Evolutionary conservation across 129 eudicot species (phyloP).

Genomic region (Apium graveolens): DNA sequence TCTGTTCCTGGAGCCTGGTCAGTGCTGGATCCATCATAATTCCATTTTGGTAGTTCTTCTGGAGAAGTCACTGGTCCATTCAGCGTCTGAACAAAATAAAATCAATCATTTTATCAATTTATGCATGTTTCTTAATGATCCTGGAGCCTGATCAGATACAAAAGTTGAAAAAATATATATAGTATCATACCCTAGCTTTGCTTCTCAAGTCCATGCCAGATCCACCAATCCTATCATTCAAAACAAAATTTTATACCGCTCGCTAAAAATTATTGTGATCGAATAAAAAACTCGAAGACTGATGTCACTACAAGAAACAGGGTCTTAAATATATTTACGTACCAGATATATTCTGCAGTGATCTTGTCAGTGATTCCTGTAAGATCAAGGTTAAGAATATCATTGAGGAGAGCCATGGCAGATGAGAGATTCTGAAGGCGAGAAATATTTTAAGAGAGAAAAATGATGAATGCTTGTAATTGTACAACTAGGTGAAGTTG

Average conservation of each 20-base stretch:
- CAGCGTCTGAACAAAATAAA: slow-evolving; percentile 10
- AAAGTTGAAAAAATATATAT: background rate
- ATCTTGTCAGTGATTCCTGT: slow-evolving; percentile 13
- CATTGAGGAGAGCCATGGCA: slow-evolving; percentile 16
- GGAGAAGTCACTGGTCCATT: slow-evolving; percentile 14
- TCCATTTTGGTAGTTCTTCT: slow-evolving; percentile 14
- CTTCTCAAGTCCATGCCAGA: slow-evolving; percentile 22
- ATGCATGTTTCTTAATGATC: background rate
- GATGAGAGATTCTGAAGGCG: background rate
- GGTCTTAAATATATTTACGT: too few relatives aligned
- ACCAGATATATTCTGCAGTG: slow-evolving; percentile 22
- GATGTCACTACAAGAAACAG: background rate
- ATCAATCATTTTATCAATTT: background rate
- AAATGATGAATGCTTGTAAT: slow-evolving; percentile 10
- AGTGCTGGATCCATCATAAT: slow-evolving; percentile 23
- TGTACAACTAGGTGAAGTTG: slow-evolving; percentile 2
- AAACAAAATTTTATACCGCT: background rate
- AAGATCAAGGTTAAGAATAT: slow-evolving; percentile 14
- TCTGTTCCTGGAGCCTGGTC: slow-evolving; percentile 21
- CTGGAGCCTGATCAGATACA: background rate
- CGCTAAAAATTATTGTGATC: background rate
- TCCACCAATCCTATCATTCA: slow-evolving; percentile 15
- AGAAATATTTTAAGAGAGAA: background rate
- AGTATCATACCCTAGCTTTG: slow-evolving; percentile 17
- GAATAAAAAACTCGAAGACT: background rate